Conservation (phyloP, 2,329 filamentous ascomycete species). For the Microthyrium microscopicum region DNA sequence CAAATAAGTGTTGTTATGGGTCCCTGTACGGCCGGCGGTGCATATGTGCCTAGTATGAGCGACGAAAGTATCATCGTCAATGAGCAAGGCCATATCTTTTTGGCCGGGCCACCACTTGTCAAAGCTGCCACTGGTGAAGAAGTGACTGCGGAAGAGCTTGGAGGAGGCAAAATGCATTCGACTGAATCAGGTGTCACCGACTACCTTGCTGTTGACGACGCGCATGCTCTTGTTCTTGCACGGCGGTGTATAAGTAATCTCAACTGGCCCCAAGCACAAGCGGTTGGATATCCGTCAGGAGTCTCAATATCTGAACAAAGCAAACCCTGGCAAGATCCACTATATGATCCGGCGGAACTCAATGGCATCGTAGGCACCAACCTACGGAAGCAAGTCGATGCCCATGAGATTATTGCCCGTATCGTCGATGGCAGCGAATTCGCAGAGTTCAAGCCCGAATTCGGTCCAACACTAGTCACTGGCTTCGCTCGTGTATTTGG, state of each 20-base stretch:
- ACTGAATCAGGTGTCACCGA: constrained; percentile 87
- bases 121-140: constrained; percentile 92
- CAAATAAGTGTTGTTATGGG: constrained; percentile 96
- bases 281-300: constrained; percentile 8
- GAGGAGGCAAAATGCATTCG: constrained; percentile 77
- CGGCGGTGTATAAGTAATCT: constrained; percentile 73
- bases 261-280: constrained; percentile 54
- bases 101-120: constrained; percentile 84
- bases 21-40: constrained; percentile 85
- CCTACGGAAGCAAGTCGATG: constrained; percentile 67
- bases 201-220: constrained; percentile 86
- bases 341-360: constrained; percentile 66
- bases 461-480: constrained; percentile 77
- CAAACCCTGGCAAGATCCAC: constrained; percentile 49
- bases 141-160: constrained; percentile 78
- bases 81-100: constrained; percentile 92
- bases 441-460: constrained; percentile 85
- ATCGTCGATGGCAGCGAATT: constrained; percentile 85
- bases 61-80: constrained; percentile 95
- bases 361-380: constrained; percentile 82
- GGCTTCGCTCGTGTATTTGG: constrained; percentile 85
- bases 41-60: constrained; percentile 93
- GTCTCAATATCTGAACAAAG: constrained; percentile 20
- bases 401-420: constrained; percentile 80
- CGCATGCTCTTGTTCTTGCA: constrained; percentile 75